Percentiles rank a stretch among this genome's conserved stretches.
Evolutionary conservation across 495 filamentous ascomycete genomes (phyloP).

Genomic region (Durotheca rogersii): DNA sequence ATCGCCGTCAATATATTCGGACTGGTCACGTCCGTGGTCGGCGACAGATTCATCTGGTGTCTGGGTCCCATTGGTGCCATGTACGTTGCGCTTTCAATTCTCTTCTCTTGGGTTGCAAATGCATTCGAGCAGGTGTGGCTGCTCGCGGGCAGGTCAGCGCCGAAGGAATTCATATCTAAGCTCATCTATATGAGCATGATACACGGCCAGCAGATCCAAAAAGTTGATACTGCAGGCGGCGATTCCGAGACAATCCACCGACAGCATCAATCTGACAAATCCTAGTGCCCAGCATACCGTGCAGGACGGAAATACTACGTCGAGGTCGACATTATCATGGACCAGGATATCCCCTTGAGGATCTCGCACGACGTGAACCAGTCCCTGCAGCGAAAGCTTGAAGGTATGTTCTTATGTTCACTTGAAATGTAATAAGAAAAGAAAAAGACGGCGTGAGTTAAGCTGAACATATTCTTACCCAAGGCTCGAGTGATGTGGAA

Average conservation of each 20-base stretch:
- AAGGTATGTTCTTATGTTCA: no score
- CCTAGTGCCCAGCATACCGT: slow-evolving; percentile 54
- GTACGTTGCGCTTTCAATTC: slow-evolving; percentile 54
- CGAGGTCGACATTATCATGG: slow-evolving; percentile 61
- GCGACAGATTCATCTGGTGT: slow-evolving; percentile 55
- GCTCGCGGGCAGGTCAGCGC: slow-evolving; percentile 55
- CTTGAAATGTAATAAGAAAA: no score
- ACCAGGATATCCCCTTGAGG: slow-evolving; percentile 49
- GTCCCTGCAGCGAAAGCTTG: slow-evolving; percentile 55
- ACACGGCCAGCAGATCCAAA: slow-evolving; percentile 51
- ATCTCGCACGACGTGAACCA: slow-evolving; percentile 58
- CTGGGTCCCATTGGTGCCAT: slow-evolving; percentile 58
- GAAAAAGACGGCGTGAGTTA: background rate
- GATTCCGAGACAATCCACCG: background rate
- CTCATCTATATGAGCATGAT: slow-evolving; percentile 58
- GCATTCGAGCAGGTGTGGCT: slow-evolving; percentile 60
- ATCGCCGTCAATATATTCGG: slow-evolving; percentile 57
- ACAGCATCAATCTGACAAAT: slow-evolving; percentile 13
- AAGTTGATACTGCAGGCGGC: slow-evolving; percentile 54
- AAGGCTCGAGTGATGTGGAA: slow-evolving; percentile 51
- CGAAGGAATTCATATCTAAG: slow-evolving; percentile 56
- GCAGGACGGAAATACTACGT: slow-evolving; percentile 58
- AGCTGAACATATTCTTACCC: slow-evolving; percentile 1
- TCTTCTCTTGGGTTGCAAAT: slow-evolving; percentile 56
- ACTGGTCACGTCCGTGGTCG: slow-evolving; percentile 55